Conservation (phyloP, 2,329 filamentous ascomycete species). For the Xylariaceae sp. region DNA sequence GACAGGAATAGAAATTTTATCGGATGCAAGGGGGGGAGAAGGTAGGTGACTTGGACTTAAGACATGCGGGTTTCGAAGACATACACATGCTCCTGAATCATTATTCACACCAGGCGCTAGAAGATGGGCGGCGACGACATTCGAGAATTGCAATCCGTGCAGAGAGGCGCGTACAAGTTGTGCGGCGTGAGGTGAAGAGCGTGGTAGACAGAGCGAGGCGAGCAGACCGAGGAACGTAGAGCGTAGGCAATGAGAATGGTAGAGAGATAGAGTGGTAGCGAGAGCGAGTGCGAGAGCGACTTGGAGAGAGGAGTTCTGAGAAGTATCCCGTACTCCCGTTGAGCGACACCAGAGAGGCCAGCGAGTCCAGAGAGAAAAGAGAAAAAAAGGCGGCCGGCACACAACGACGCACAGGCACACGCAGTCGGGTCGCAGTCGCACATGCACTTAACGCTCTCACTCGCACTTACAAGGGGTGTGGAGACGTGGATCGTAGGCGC, state of each 20-base stretch:
- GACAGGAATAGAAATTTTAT: neutral
- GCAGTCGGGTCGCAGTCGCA: neutral
- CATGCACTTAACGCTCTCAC: neutral
- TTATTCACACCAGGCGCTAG: constrained; percentile 27
- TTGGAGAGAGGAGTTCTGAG: neutral
- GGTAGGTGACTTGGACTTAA: constrained; percentile 9
- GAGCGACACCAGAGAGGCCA: neutral
- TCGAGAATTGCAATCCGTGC: constrained; percentile 2
- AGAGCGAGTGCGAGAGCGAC: neutral
- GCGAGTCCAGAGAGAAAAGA: neutral
- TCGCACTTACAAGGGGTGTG: neutral
- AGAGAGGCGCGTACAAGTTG: constrained; percentile 10
- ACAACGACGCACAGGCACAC: neutral
- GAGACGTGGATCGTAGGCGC: neutral
- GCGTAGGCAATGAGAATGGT: neutral
- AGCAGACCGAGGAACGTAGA: neutral
- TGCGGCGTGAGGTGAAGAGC: neutral
- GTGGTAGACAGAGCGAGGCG: neutral
- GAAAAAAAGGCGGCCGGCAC: neutral
- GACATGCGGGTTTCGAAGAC: constrained; percentile 19
- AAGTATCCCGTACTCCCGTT: neutral
- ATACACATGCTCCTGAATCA: constrained; percentile 33
- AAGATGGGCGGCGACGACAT: constrained; percentile 21
- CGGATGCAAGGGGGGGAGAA: neutral
- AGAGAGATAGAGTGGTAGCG: neutral